These are phyloP conservation scores for Acanthamoeba healyi DNA, from an alignment of 208 protist species.

Conservation along the genomic window DNA sequence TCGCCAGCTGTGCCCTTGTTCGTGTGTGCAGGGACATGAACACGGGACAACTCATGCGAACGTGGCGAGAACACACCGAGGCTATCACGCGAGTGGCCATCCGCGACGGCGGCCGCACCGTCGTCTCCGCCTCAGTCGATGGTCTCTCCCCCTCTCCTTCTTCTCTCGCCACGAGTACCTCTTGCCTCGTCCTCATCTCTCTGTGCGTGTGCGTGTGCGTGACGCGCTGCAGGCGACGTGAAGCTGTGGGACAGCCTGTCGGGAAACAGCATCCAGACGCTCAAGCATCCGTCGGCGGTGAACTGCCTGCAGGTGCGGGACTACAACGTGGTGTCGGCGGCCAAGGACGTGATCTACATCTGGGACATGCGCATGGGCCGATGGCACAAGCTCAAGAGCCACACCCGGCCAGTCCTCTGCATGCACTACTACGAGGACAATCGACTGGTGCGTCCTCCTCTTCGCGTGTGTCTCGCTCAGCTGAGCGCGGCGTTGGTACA, in stretches of 20 bases:
- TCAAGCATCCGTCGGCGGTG: slow-evolving; percentile 50
- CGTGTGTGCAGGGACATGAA: slow-evolving; percentile 27
- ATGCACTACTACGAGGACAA: slow-evolving; percentile 60
- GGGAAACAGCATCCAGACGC: slow-evolving; percentile 26
- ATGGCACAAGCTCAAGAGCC: slow-evolving; percentile 34
- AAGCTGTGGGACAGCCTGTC: slow-evolving; percentile 47
- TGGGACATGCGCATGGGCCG: slow-evolving; percentile 59
- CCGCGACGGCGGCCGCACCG: slow-evolving; percentile 8
- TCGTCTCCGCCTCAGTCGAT: not conserved
- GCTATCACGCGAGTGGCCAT: slow-evolving; percentile 26
- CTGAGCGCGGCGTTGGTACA: too few species aligned
- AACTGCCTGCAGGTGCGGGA: slow-evolving; percentile 41
- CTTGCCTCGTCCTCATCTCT: not conserved
- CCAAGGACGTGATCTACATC: slow-evolving; percentile 21
- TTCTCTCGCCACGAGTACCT: not conserved
- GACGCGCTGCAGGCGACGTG: not conserved
- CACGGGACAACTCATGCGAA: slow-evolving; percentile 25
- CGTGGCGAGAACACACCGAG: slow-evolving; percentile 20
- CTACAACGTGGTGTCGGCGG: slow-evolving; percentile 47
- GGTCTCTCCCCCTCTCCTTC: not conserved
- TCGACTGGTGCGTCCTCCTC: not conserved
- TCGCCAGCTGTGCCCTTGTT: too few species aligned
- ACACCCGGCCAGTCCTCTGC: slow-evolving; percentile 27
- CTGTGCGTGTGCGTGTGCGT: not conserved
- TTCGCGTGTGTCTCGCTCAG: too few species aligned